phyloP scores from a whole-genome alignment of 495 filamentous ascomycete species.

The Durotheca rogersii region DNA sequence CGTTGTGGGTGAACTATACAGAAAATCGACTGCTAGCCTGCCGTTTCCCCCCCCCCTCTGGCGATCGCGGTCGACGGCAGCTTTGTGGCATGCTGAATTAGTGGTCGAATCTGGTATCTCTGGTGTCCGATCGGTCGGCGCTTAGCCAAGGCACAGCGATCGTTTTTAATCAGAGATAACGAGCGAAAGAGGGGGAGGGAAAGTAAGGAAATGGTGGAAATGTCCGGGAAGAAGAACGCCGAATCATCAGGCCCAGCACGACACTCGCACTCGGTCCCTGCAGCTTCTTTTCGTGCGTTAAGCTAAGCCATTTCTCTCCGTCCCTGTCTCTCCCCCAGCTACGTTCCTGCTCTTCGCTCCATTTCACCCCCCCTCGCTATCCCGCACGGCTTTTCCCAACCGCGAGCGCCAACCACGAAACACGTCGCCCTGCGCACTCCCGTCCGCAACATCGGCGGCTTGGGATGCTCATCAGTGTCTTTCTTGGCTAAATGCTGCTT shows the following conservation, averaged over 20 bases:
- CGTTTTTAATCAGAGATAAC: conserved; percentile 9
- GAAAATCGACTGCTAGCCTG: too few species aligned
- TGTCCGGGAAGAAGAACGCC: conserved; percentile 37
- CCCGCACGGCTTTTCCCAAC: conserved; percentile 11
- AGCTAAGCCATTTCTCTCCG: conserved; percentile 17
- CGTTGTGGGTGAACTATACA: too few species aligned
- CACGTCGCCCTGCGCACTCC: background rate
- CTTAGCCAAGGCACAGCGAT: background rate
- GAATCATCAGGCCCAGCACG: conserved; percentile 43
- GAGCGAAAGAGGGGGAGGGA: conserved; percentile 2
- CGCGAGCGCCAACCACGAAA: background rate
- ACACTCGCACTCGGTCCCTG: conserved; percentile 47
- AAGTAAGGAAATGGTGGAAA: conserved; percentile 28
- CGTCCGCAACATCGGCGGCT: conserved; percentile 5
- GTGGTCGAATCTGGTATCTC: too few species aligned
- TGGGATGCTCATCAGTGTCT: conserved; percentile 24
- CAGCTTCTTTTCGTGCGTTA: conserved; percentile 52
- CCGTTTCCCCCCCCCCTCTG: too few species aligned
- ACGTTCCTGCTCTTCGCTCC: conserved; percentile 5
- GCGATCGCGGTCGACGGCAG: background rate
- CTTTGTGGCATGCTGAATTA: conserved; percentile 20
- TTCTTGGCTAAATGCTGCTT: conserved; percentile 20
- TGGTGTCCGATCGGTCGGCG: conserved; percentile 9
- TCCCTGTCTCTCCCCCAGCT: conserved; percentile 20
- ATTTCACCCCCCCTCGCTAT: background rate